Evolutionary conservation across 2,329 filamentous ascomycete genomes (phyloP), one percentile per base, ranked within the genome.

Genomic region (Colletotrichum truncatum): DNA sequence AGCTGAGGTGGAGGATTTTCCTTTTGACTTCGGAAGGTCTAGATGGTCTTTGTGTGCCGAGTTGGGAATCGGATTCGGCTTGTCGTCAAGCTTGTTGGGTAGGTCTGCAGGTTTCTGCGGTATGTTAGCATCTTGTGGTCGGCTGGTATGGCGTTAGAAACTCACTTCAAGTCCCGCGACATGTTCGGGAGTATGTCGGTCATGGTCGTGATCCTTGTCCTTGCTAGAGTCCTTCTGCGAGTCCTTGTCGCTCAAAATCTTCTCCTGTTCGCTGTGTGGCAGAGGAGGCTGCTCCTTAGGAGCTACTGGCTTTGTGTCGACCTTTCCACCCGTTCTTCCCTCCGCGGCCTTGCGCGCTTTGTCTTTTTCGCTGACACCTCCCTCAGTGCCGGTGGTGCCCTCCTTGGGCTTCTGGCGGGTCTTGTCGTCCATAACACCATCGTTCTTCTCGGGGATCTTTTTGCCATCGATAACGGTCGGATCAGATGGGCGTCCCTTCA

Each of bases 371-470:
- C 91, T 93, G 41, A 98, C 93, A 55, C 95, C 94, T 11, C 94
- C 94, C 74, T 94, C 92, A 2, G 93, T 97, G 38, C 95, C 95
- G 4, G 91, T 93, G 2, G 93, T 97, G 48, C 94, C 95, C 75
- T 94, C 87, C 75, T 94, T 94, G 4, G 94, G 93, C 39, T 87
- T 85, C 36, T 86, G 80, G 69, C 93, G 85, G 74, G 92, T 87
- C 68, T 91, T 92, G 77, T 98, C 94, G 74, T 97, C 92, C 95
- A 98, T 98, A 64, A 98, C 93, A 39, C 94, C 93, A 75, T 97
- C 89, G 70, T 90, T 89, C 66, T 81, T 82, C 68, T 88, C 82
- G 26, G 88, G 87, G 21, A 90, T 88, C 76, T 84, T 87, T 73
- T 85, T 85, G 70, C 87, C 88, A 56, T 89, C 85, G 45, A 88